phyloP scores from a whole-genome alignment of 2,329 filamentous ascomycete species.

The Anisogramma anomala region DNA sequence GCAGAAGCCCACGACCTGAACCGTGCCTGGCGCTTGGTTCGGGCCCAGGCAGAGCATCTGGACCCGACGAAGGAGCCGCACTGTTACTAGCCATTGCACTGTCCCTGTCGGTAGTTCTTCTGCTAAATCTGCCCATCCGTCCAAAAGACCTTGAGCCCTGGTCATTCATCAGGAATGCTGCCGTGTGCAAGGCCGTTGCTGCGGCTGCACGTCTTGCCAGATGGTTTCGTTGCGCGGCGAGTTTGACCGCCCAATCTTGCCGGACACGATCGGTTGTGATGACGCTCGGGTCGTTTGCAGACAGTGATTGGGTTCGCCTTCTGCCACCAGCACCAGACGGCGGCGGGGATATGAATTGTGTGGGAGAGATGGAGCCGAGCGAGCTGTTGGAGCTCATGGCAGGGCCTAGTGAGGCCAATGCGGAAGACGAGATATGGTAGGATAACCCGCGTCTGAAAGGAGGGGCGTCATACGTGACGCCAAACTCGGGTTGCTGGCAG shows the following conservation, averaged over 20 bases:
- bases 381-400: slow-evolving; percentile 84
- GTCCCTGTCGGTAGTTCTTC: slow-evolving; percentile 36
- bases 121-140: slow-evolving; percentile 43
- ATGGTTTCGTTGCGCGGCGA: slow-evolving; percentile 74
- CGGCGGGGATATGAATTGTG: slow-evolving; percentile 22
- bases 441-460: slow-evolving; percentile 75
- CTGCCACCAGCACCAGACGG: slow-evolving; percentile 27
- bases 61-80: slow-evolving; percentile 19
- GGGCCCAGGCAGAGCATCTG: slow-evolving; percentile 19
- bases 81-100: slow-evolving; percentile 20
- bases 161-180: slow-evolving; percentile 78
- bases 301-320: slow-evolving; percentile 50
- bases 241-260: slow-evolving; percentile 87
- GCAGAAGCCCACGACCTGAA: slow-evolving; percentile 19
- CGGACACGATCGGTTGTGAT: slow-evolving; percentile 87
- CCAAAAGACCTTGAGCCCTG: slow-evolving; percentile 38
- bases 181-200: slow-evolving; percentile 86
- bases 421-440: slow-evolving; percentile 45
- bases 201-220: slow-evolving; percentile 79
- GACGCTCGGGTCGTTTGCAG: slow-evolving; percentile 72
- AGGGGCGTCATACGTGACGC: slow-evolving; percentile 86
- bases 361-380: slow-evolving; percentile 37
- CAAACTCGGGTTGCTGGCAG: slow-evolving; percentile 89
- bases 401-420: slow-evolving; percentile 42
- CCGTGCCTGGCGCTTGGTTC: slow-evolving; percentile 25